phyloP scores from a whole-genome alignment of 805 yeast genomes.

The Kuraishia capsulata region DNA sequence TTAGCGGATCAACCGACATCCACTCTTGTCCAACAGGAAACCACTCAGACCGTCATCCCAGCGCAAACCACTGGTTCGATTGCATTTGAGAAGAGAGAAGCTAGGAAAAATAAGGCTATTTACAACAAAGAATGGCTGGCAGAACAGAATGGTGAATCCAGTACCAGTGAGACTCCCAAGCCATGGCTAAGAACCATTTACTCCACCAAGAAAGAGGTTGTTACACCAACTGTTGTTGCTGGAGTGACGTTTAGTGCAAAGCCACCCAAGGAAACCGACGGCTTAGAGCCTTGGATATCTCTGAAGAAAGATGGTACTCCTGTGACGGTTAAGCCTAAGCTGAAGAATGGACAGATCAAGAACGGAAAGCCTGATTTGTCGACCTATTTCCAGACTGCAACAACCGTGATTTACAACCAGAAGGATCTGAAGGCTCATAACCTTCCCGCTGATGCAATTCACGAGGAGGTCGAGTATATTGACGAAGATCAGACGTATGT shows the following conservation, averaged over 20 bases:
- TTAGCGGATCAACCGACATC: neutral
- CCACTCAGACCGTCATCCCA: neutral
- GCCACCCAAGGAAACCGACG: constrained; percentile 58
- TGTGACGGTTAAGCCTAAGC: constrained; percentile 66
- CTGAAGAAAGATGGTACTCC: constrained; percentile 72
- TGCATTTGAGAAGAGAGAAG: neutral
- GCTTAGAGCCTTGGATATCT: constrained; percentile 75
- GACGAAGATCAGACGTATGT: constrained; percentile 73
- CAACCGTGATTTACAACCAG: constrained; percentile 45
- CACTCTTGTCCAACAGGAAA: neutral
- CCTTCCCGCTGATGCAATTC: constrained; percentile 51
- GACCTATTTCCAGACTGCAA: constrained; percentile 67
- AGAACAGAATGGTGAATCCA: neutral
- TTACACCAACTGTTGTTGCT: constrained; percentile 53
- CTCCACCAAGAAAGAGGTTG: constrained; percentile 44
- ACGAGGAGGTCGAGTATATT: constrained; percentile 42
- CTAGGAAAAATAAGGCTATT: constrained; percentile 2
- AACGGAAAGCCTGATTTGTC: constrained; percentile 64
- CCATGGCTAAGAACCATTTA: constrained; percentile 75
- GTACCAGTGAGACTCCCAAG: constrained; percentile 26
- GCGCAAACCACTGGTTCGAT: neutral
- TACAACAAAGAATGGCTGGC: constrained; percentile 2
- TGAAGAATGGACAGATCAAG: constrained; percentile 62
- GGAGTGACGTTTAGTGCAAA: constrained; percentile 59
- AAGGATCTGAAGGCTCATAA: constrained; percentile 67